These are phyloP conservation scores for Hirschfeldia incana DNA, from an alignment of 345 rosid species.

Conservation along the genomic window DNA sequence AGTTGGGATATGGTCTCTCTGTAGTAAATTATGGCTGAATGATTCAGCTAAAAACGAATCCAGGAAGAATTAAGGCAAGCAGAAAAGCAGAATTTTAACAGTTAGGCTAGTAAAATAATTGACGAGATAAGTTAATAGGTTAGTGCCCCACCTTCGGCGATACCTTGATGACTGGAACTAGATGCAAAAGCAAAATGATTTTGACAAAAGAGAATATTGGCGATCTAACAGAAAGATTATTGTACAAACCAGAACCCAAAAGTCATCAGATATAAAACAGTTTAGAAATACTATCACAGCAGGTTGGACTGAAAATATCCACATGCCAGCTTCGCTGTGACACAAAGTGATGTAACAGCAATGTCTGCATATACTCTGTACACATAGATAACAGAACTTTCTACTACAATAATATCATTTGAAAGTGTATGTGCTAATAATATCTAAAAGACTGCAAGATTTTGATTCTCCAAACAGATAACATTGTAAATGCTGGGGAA, in stretches of 20 bases:
- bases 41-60: neutral
- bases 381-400: neutral
- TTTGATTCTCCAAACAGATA: neutral
- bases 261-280: neutral
- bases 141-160: conserved; percentile 16
- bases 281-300: conserved; percentile 20
- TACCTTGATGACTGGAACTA: conserved; percentile 24
- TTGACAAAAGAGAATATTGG: neutral
- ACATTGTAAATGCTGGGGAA: neutral
- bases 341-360: conserved; percentile 9
- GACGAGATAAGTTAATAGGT: neutral
- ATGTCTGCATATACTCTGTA: conserved; percentile 18
- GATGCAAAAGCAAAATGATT: conserved; percentile 9
- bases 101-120: conserved; percentile 14
- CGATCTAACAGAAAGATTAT: conserved; percentile 1
- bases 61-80: neutral
- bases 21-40: conserved; percentile 14
- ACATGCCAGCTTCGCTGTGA: conserved; percentile 15
- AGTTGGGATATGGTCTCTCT: neutral
- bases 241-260: neutral
- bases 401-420: conserved; percentile 16
- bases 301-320: conserved; percentile 7
- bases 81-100: neutral
- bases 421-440: conserved; percentile 1
- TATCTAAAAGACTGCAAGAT: neutral